These are phyloP conservation scores for Trichocladium antarcticum DNA, from an alignment of 495 filamentous ascomycete genomes.

Conservation along the genomic window DNA sequence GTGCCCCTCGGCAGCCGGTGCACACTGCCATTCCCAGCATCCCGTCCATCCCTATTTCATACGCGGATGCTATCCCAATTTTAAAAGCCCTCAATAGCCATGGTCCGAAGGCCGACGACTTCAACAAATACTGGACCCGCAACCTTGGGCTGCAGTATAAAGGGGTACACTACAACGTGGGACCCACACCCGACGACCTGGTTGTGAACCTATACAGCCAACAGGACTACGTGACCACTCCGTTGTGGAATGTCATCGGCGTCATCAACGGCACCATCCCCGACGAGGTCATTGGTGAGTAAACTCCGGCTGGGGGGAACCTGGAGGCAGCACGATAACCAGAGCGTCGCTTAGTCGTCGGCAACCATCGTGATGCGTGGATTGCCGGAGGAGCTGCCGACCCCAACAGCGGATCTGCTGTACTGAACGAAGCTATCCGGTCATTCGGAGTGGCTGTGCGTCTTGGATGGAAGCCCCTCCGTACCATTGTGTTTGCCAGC, in stretches of 20 bases:
- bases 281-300: conserved; percentile 50
- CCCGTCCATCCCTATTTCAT: conserved; percentile 87
- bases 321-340: not conserved
- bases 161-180: conserved; percentile 83
- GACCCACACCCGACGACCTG: conserved; percentile 66
- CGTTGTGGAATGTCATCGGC: conserved; percentile 91
- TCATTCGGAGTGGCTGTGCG: conserved; percentile 69
- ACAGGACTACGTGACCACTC: conserved; percentile 81
- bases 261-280: conserved; percentile 82
- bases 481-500: conserved; percentile 85
- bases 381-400: conserved; percentile 79
- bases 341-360: conserved; percentile 51
- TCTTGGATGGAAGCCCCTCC: conserved; percentile 78
- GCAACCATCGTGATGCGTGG: conserved; percentile 95
- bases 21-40: conserved; percentile 64
- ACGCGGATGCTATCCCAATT: conserved; percentile 71
- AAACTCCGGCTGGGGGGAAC: not conserved
- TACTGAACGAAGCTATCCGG: conserved; percentile 74
- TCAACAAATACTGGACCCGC: conserved; percentile 59
- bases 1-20: conserved; percentile 63
- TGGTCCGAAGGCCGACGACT: conserved; percentile 65
- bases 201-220: conserved; percentile 75
- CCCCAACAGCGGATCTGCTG: conserved; percentile 82
- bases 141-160: conserved; percentile 66
- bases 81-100: conserved; percentile 81